A percentile compares a stretch with the other conserved stretches of the same genome.
phyloP scores from a whole-genome alignment of 768 basidiomycete species.

The Agaricus subrufescens region DNA sequence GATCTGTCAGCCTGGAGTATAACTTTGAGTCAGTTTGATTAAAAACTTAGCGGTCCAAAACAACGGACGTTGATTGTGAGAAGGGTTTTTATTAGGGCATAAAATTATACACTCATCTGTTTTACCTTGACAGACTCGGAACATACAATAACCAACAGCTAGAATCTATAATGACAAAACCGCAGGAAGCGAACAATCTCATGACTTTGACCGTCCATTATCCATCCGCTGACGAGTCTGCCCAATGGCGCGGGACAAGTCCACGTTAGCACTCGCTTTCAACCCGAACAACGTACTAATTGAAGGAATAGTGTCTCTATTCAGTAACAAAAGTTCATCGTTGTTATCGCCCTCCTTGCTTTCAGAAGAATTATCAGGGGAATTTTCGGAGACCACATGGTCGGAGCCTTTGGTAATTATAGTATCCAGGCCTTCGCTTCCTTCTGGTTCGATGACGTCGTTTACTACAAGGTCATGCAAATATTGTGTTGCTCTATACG shows the following conservation, averaged over 20 bases:
- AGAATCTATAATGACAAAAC: too few species aligned
- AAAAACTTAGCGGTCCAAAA: too few species aligned
- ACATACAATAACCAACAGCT: too few species aligned
- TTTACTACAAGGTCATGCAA: slow-evolving; percentile 54
- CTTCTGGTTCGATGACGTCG: slow-evolving; percentile 51
- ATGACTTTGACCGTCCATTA: slow-evolving; percentile 10
- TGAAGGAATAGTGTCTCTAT: slow-evolving; percentile 46
- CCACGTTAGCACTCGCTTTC: slow-evolving; percentile 36
- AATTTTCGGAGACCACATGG: neutral
- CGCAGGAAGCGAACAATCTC: neutral
- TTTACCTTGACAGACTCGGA: neutral
- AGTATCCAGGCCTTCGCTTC: slow-evolving; percentile 48
- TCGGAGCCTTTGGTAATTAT: slow-evolving; percentile 38
- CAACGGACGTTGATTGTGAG: too few species aligned
- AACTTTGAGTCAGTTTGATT: too few species aligned
- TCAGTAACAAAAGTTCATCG: slow-evolving; percentile 37
- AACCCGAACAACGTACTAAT: slow-evolving; percentile 45
- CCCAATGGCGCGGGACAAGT: slow-evolving; percentile 61
- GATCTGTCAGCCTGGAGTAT: too few species aligned
- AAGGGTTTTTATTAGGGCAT: too few species aligned
- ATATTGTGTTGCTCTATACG: slow-evolving; percentile 68
- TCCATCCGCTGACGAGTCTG: slow-evolving; percentile 41
- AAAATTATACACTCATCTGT: too few species aligned
- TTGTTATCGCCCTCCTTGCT: neutral
- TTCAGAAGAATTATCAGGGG: slow-evolving; percentile 6